phyloP scores from a whole-genome alignment of 306 rosid species.

The Cucurbita pepo region DNA sequence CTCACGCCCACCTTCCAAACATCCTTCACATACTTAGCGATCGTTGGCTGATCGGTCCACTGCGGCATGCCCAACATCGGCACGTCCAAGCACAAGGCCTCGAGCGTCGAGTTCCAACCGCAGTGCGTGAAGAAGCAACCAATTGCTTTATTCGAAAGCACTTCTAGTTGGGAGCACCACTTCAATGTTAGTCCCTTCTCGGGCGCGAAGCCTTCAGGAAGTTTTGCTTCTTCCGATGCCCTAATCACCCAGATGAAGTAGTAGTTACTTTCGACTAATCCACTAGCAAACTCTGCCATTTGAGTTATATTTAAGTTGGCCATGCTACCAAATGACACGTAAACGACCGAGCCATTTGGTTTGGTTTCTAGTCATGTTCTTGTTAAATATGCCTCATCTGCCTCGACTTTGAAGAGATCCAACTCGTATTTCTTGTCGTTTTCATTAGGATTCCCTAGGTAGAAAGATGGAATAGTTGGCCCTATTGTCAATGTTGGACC shows the following conservation, averaged over 20 bases:
- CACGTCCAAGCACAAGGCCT: constrained; percentile 29
- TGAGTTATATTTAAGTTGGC: constrained; percentile 20
- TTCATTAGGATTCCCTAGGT: constrained; percentile 24
- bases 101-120: constrained; percentile 40
- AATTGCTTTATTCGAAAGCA: constrained; percentile 17
- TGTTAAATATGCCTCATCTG: constrained; percentile 9
- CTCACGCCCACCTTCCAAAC: constrained; percentile 35
- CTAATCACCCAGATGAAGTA: constrained; percentile 46
- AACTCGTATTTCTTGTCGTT: constrained; percentile 31
- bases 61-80: constrained; percentile 35
- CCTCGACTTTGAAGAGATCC: constrained; percentile 11
- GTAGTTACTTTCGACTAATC: constrained; percentile 16
- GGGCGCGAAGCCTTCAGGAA: constrained; percentile 5
- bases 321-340: constrained; percentile 47
- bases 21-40: constrained; percentile 32
- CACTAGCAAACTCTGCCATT: constrained; percentile 34
- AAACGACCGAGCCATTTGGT: constrained; percentile 26
- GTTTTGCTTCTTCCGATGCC: constrained; percentile 12
- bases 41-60: constrained; percentile 35
- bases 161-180: constrained; percentile 41
- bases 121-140: constrained; percentile 31
- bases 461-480: constrained; percentile 35
- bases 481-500: constrained; percentile 38
- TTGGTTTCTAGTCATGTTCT: constrained; percentile 29
- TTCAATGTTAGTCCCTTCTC: constrained; percentile 30